Percentiles rank a stretch among this genome's conserved stretches.
Conservation (phyloP, 257 asterid species). For the Nicotiana tomentosiformis region DNA sequence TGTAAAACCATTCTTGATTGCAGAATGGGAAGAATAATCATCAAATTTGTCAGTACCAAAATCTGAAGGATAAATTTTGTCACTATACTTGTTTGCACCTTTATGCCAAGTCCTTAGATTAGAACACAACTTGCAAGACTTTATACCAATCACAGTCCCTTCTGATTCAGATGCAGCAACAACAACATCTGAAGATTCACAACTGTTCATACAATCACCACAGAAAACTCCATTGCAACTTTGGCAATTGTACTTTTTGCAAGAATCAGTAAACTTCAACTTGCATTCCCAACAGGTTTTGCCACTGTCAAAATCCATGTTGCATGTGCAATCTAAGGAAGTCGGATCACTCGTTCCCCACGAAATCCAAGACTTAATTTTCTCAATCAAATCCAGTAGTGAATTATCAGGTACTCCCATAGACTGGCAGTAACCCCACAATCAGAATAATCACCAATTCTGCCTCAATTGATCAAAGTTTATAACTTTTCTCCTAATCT, state of each 20-base stretch:
- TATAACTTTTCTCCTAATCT: neutral
- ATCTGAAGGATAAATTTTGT: slow-evolving; percentile 65
- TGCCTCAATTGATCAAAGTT: neutral
- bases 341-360: slow-evolving; percentile 33
- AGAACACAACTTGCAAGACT: slow-evolving; percentile 57
- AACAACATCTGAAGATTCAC: slow-evolving; percentile 25
- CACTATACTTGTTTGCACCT: slow-evolving; percentile 39
- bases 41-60: slow-evolving; percentile 62
- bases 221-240: slow-evolving; percentile 54
- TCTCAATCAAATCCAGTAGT: slow-evolving; percentile 49
- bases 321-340: slow-evolving; percentile 23
- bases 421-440: slow-evolving; percentile 36
- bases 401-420: slow-evolving; percentile 61
- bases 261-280: slow-evolving; percentile 28
- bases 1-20: slow-evolving; percentile 32
- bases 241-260: slow-evolving; percentile 48
- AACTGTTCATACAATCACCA: slow-evolving; percentile 37
- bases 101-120: slow-evolving; percentile 33
- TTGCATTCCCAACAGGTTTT: slow-evolving; percentile 44
- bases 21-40: slow-evolving; percentile 42
- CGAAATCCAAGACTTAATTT: slow-evolving; percentile 58
- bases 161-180: slow-evolving; percentile 18
- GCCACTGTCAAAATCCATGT: slow-evolving; percentile 33
- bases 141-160: slow-evolving; percentile 19
- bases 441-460: slow-evolving; percentile 11